Evolutionary conservation across 306 rosid species (phyloP), one percentile per base, ranked within the genome.

Genomic region (Castanea mollissima): DNA sequence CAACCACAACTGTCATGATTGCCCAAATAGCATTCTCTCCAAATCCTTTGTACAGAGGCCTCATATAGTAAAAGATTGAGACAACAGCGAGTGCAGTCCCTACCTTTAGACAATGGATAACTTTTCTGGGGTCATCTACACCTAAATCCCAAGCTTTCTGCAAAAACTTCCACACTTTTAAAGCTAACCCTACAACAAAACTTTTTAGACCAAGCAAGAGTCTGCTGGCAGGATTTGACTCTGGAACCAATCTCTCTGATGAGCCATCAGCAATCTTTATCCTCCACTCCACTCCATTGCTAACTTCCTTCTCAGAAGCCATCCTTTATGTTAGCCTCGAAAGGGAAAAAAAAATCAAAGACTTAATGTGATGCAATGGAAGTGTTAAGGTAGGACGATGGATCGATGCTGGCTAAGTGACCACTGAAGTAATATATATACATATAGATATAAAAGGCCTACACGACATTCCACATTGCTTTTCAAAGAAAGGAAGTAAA

Each of bases 1-100:
- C 94, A 34, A 93, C 93, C 44, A 93, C 86, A 25, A 93, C 96
- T 11, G 97, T 93, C 95, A 93, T 86, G 41, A 93, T 78, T 0
- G 91, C 92, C 98, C 98, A 93, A 91, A 91, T 93, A 70, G 95
- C 86, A 85, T 81, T 91, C 72, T 91, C 91, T 71, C 98, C 97
- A 82, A 90, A 86, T 20, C 95, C 91, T 35, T 91, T 83, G 46
- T 93, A 84, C 77, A 95, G 75, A 83, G 99, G 96, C 74, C 92
- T 93, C 85, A 89, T 41, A 52, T 89, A 95, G 85, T 95, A 95
- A 81, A 89, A 84, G 52, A 91, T 52, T 0, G 98, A 93, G 35
- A 95, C 99, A 41, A 82, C 74, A 8, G 97, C 74, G 65, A 95
- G 98, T 56, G 98, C 99, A 74, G 83, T 55, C 75, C 94, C 98